Evolutionary conservation across 495 filamentous ascomycete genomes (phyloP).

Genomic region (Tuber magnatum): DNA sequence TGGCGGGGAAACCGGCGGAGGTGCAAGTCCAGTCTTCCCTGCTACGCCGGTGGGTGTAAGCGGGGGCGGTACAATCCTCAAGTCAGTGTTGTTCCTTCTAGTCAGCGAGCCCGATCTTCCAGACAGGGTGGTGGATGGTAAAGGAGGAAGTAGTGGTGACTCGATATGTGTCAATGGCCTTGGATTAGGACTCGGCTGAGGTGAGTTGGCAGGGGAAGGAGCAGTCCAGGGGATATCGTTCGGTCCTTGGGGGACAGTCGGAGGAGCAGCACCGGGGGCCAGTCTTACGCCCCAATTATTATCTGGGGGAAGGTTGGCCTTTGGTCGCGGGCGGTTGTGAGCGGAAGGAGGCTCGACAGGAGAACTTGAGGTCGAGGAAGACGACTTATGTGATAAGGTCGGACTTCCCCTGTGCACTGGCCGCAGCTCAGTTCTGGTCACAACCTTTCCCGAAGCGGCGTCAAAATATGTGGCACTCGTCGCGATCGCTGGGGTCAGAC

Average conservation of each 20-base stretch:
- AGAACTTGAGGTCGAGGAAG: background rate
- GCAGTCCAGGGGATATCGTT: background rate
- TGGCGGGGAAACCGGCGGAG: background rate
- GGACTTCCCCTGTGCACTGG: constrained; percentile 6
- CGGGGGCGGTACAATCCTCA: constrained; percentile 2
- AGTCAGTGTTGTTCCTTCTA: background rate
- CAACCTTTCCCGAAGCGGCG: background rate
- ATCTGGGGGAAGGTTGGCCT: background rate
- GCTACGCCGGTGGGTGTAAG: background rate
- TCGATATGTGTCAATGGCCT: constrained; percentile 4
- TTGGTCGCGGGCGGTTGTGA: background rate
- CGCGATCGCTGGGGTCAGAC: constrained; percentile 1
- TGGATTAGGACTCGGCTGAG: background rate
- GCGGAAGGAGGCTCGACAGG: background rate
- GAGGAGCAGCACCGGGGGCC: background rate
- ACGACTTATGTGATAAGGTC: background rate
- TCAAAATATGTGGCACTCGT: constrained; percentile 2
- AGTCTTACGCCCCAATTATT: background rate
- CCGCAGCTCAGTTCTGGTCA: constrained; percentile 13
- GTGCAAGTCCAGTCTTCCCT: background rate
- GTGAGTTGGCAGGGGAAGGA: background rate
- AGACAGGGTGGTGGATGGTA: background rate
- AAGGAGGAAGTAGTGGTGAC: background rate
- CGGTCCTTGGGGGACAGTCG: background rate
- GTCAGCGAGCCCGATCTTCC: background rate